Conservation (phyloP, 768 basidiomycete species). For the Exidia glandulosa region DNA sequence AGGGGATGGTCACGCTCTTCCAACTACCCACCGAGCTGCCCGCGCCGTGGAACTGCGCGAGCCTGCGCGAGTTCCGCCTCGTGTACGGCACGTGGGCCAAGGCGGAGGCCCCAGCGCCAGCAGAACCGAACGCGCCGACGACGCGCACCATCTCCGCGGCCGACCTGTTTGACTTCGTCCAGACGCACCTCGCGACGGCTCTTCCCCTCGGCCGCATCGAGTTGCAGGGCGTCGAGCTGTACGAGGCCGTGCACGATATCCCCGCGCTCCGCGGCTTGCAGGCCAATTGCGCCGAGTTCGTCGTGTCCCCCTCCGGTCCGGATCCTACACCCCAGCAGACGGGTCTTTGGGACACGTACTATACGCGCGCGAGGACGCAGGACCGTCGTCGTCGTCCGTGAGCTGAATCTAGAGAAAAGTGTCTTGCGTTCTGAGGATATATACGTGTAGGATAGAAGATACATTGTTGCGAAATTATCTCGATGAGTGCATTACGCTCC, state of each 20-base stretch:
- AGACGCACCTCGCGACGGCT: not conserved
- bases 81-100: not conserved
- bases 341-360: not conserved
- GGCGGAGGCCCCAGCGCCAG: not conserved
- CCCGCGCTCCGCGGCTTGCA: constrained; percentile 75
- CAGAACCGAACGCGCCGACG: not conserved
- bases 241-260: constrained; percentile 42
- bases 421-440: too few species aligned
- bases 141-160: not conserved
- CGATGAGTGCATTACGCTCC: too few species aligned
- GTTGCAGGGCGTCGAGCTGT: not conserved
- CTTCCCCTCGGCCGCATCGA: not conserved
- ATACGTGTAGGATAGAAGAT: too few species aligned
- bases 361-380: not conserved
- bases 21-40: not conserved
- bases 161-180: not conserved
- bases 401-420: too few species aligned
- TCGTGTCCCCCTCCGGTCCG: not conserved
- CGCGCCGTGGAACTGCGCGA: not conserved
- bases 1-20: not conserved
- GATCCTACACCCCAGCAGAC: not conserved
- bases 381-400: not conserved
- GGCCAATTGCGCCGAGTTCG: constrained; percentile 45
- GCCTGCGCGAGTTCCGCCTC: not conserved
- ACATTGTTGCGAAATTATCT: too few species aligned